These are phyloP conservation scores for Oidium heveae DNA, from an alignment of 2,329 filamentous ascomycete species.

Conservation along the genomic window DNA sequence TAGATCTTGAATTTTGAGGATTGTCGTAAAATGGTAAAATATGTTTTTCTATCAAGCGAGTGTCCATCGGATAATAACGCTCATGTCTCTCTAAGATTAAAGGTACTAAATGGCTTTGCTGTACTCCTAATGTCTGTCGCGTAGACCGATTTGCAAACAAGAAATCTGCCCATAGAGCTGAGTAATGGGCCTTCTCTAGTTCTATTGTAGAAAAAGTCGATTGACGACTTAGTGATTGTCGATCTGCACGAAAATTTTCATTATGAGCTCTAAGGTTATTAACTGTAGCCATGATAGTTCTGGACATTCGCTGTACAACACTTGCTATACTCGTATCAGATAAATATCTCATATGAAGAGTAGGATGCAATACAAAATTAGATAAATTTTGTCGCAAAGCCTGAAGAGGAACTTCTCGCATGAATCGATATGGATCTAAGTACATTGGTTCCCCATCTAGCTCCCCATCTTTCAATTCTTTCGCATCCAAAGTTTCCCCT, in stretches of 20 bases:
- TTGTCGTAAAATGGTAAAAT: slow-evolving; percentile 13
- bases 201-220: slow-evolving; percentile 13
- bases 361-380: slow-evolving; percentile 18
- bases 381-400: slow-evolving; percentile 34
- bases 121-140: slow-evolving; percentile 6
- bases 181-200: slow-evolving; percentile 16
- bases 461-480: background rate
- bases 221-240: slow-evolving; percentile 12
- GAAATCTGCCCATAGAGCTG: slow-evolving; percentile 16
- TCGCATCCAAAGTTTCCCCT: slow-evolving; percentile 20
- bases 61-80: slow-evolving; percentile 16
- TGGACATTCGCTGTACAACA: slow-evolving; percentile 49
- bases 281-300: slow-evolving; percentile 58
- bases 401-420: slow-evolving; percentile 35
- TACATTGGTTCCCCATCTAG: slow-evolving; percentile 46
- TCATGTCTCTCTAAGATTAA: slow-evolving; percentile 15
- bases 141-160: slow-evolving; percentile 11
- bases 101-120: slow-evolving; percentile 12
- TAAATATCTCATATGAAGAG: slow-evolving; percentile 27
- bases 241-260: slow-evolving; percentile 10
- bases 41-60: slow-evolving; percentile 15
- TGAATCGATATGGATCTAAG: slow-evolving; percentile 54
- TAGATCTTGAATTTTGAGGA: slow-evolving; percentile 12
- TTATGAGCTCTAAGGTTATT: slow-evolving; percentile 20
- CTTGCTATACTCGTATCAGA: slow-evolving; percentile 35